Percentiles rank a stretch among this genome's conserved stretches.
Conservation (phyloP, 768 basidiomycete genomes). For the Exsudoporus frostii region DNA sequence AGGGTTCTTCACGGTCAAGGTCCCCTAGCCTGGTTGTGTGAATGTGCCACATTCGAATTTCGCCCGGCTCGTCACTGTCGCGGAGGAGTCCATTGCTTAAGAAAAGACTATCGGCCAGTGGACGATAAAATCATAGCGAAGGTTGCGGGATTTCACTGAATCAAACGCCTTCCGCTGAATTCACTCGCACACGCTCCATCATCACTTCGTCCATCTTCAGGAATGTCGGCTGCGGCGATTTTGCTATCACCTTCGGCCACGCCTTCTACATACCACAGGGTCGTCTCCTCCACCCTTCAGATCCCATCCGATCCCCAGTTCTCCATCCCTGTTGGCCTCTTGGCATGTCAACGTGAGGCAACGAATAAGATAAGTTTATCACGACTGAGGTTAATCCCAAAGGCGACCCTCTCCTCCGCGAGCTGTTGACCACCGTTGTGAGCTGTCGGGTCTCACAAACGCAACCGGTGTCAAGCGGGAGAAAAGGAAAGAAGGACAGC, state of each 20-base stretch:
- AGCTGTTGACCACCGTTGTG: slow-evolving; percentile 56
- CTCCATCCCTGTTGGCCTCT: slow-evolving; percentile 68
- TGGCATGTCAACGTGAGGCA: slow-evolving; percentile 72
- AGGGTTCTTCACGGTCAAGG: too few relatives aligned
- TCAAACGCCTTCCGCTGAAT: background rate
- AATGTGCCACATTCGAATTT: slow-evolving; percentile 10
- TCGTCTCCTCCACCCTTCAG: slow-evolving; percentile 54
- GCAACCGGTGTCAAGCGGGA: slow-evolving; percentile 37
- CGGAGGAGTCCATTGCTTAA: background rate
- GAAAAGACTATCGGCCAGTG: background rate
- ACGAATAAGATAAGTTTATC: slow-evolving; percentile 4
- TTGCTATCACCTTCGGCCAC: slow-evolving; percentile 43
- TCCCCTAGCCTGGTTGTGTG: slow-evolving; percentile 5
- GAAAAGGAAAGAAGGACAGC: slow-evolving; percentile 54
- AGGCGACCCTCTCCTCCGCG: slow-evolving; percentile 70
- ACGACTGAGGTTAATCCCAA: slow-evolving; percentile 8
- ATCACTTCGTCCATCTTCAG: background rate
- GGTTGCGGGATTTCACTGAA: background rate
- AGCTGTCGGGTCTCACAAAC: slow-evolving; percentile 47
- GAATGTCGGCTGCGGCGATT: slow-evolving; percentile 38
- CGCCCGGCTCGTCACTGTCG: background rate
- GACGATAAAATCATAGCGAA: background rate
- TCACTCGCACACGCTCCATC: background rate
- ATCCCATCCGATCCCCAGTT: slow-evolving; percentile 49
- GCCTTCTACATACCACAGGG: slow-evolving; percentile 60